Conservation (phyloP, 345 rosid genomes). For the Citrus hindsii region DNA sequence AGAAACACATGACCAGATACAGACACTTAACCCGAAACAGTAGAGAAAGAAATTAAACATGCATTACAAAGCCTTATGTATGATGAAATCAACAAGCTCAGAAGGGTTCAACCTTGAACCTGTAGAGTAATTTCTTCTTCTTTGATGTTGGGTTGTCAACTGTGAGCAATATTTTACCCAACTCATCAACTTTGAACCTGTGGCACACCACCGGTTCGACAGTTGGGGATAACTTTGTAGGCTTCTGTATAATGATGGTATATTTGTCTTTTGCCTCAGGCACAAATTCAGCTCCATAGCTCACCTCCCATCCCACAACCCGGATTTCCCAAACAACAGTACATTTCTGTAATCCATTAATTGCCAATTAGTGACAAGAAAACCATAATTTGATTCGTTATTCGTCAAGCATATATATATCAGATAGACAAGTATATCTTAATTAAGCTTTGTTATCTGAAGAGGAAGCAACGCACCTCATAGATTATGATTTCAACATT, state of each 20-base stretch:
- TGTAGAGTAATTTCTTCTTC: constrained; percentile 89
- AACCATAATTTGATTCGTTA: background rate
- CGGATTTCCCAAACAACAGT: constrained; percentile 80
- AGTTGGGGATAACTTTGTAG: constrained; percentile 54
- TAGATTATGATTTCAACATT: constrained; percentile 78
- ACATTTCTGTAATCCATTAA: constrained; percentile 54
- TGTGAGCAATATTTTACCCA: constrained; percentile 73
- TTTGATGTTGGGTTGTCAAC: constrained; percentile 81
- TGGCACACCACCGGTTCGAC: constrained; percentile 70
- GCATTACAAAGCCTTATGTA: constrained; percentile 5
- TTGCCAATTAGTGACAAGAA: background rate
- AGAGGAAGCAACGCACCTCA: constrained; percentile 46
- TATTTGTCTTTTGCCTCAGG: constrained; percentile 65
- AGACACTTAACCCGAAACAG: constrained; percentile 11
- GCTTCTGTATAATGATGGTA: constrained; percentile 68
- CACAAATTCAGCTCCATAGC: constrained; percentile 75
- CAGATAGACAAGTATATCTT: background rate
- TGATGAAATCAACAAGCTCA: constrained; percentile 31
- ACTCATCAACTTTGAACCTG: constrained; percentile 65
- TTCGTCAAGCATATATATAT: background rate
- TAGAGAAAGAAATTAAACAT: constrained; percentile 18
- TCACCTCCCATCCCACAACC: constrained; percentile 93
- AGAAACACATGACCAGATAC: background rate
- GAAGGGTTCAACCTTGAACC: constrained; percentile 73
- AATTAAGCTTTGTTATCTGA: background rate